Percentiles rank a stretch among this genome's conserved stretches.
phyloP scores from a whole-genome alignment of 495 filamentous ascomycete species.

The Hypoxylon fragiforme region DNA sequence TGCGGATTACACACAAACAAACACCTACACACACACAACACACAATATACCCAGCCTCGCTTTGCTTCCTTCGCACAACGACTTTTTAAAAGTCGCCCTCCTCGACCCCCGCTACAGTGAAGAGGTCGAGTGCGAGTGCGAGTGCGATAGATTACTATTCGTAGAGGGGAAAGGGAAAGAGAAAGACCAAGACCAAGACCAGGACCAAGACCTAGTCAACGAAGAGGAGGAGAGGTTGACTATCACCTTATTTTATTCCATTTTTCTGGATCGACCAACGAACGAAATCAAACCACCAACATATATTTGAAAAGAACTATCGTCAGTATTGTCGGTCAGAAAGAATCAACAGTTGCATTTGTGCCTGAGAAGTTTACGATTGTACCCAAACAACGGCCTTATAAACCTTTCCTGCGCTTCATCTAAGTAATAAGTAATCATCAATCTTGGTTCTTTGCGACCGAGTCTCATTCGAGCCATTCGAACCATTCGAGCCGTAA shows the following conservation, averaged over 20 bases:
- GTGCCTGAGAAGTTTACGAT: constrained; percentile 23
- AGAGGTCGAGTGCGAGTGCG: background rate
- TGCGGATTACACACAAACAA: too few species aligned
- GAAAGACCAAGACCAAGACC: background rate
- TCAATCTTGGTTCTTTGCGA: constrained; percentile 29
- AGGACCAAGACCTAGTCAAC: too few species aligned
- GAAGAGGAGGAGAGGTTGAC: background rate
- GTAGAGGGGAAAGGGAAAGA: background rate
- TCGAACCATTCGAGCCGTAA: background rate
- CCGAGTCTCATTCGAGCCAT: constrained; percentile 5
- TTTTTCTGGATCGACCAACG: constrained; percentile 5
- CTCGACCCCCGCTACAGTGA: background rate
- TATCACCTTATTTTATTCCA: constrained; percentile 12
- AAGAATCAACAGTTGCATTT: constrained; percentile 5
- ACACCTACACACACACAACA: too few species aligned
- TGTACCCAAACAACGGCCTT: constrained; percentile 16
- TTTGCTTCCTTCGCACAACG: background rate
- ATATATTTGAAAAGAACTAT: too few species aligned
- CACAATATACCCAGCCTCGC: constrained; percentile 23
- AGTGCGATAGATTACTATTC: background rate
- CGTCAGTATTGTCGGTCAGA: too few species aligned
- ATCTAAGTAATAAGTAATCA: too few species aligned
- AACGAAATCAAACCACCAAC: too few species aligned
- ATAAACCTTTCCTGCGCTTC: background rate
- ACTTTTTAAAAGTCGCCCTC: constrained; percentile 11